A percentile compares a stretch with the other conserved stretches of the same genome.
Evolutionary conservation across 805 yeast genomes (phyloP).

Genomic region (Candida quercuum): DNA sequence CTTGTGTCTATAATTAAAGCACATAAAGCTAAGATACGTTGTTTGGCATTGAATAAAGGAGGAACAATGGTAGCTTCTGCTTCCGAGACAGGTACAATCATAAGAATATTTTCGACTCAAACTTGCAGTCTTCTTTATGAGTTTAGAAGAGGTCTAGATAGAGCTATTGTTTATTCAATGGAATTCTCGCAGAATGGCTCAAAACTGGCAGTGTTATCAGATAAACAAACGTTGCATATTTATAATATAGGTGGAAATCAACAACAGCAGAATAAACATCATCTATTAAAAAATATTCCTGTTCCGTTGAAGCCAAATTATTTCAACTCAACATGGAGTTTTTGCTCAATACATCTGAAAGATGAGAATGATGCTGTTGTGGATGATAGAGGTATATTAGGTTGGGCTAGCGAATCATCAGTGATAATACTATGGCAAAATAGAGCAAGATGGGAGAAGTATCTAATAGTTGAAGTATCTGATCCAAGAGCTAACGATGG

Average conservation of each 20-base stretch:
- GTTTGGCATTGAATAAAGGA: slow-evolving; percentile 54
- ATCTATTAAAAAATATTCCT: slow-evolving; percentile 58
- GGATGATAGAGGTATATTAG: slow-evolving; percentile 44
- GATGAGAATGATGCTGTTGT: slow-evolving; percentile 22
- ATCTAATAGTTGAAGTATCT: slow-evolving; percentile 50
- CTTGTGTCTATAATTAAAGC: slow-evolving; percentile 70
- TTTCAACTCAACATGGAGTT: slow-evolving; percentile 84
- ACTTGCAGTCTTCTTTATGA: slow-evolving; percentile 71
- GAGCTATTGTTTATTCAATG: slow-evolving; percentile 78
- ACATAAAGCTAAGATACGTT: slow-evolving; percentile 61
- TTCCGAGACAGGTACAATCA: slow-evolving; percentile 75
- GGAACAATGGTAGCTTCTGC: slow-evolving; percentile 77
- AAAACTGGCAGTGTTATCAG: slow-evolving; percentile 79
- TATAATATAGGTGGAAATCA: slow-evolving; percentile 47
- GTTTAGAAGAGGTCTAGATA: slow-evolving; percentile 85
- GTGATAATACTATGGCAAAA: slow-evolving; percentile 71
- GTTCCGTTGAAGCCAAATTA: slow-evolving; percentile 57
- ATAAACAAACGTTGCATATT: slow-evolving; percentile 84
- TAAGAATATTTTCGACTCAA: slow-evolving; percentile 65
- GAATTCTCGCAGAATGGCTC: slow-evolving; percentile 74
- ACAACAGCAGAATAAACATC: slow-evolving; percentile 47
- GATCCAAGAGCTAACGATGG: slow-evolving; percentile 26
- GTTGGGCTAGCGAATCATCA: slow-evolving; percentile 70
- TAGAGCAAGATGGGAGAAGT: slow-evolving; percentile 82
- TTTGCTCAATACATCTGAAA: slow-evolving; percentile 59